Percentiles rank a stretch among this genome's conserved stretches.
phyloP scores from a whole-genome alignment of 2,329 filamentous ascomycete species.

The Fusarium sp. region DNA sequence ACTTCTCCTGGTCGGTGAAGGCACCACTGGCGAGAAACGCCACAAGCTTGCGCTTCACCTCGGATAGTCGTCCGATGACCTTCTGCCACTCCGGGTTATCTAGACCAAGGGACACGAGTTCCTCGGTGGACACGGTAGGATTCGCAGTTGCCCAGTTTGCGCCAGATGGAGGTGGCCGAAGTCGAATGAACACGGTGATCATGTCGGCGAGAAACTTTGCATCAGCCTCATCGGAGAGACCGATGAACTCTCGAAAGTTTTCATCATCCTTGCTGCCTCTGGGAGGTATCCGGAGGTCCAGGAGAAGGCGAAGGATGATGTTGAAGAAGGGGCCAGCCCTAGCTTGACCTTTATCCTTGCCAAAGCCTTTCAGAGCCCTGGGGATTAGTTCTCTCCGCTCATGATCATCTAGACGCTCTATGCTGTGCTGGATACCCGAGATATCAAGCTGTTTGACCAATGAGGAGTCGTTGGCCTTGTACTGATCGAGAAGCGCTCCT shows the following conservation, averaged over 20 bases:
- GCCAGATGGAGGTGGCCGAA: slow-evolving; percentile 47
- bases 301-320: slow-evolving; percentile 80
- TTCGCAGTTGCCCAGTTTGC: slow-evolving; percentile 48
- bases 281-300: slow-evolving; percentile 76
- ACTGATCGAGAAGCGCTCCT: slow-evolving; percentile 85
- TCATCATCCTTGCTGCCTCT: slow-evolving; percentile 84
- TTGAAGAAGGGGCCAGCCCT: slow-evolving; percentile 77
- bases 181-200: slow-evolving; percentile 78
- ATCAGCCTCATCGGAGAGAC: slow-evolving; percentile 75
- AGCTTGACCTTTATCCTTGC: slow-evolving; percentile 47
- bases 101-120: slow-evolving; percentile 47
- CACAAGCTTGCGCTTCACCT: slow-evolving; percentile 68
- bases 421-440: slow-evolving; percentile 87
- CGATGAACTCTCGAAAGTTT: slow-evolving; percentile 73
- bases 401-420: slow-evolving; percentile 60
- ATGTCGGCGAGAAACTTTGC: slow-evolving; percentile 78
- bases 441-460: slow-evolving; percentile 91
- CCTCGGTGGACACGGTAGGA: slow-evolving; percentile 47
- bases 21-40: slow-evolving; percentile 85
- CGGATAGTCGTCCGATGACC: slow-evolving; percentile 52
- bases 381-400: slow-evolving; percentile 82
- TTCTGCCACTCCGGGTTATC: slow-evolving; percentile 73
- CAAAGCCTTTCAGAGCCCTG: slow-evolving; percentile 50
- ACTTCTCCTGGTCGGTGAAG: slow-evolving; percentile 85
- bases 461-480: slow-evolving; percentile 78